phyloP scores from a whole-genome alignment of 2,329 filamentous ascomycete genomes.

The Calonectria fujianensis region DNA sequence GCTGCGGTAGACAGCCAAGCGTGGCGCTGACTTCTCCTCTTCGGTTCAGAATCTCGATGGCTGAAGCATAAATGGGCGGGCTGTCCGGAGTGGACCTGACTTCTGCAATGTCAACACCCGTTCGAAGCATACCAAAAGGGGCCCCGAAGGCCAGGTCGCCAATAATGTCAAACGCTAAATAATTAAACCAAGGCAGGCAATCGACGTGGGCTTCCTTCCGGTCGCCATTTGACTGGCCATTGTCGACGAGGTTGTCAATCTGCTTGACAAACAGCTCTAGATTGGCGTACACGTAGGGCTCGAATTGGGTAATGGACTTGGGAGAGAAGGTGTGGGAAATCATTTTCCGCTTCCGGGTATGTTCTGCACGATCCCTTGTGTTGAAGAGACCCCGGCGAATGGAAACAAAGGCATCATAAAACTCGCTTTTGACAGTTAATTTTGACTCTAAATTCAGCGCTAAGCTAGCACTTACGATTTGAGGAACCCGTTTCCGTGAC shows the following conservation, averaged over 20 bases:
- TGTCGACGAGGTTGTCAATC: constrained; percentile 78
- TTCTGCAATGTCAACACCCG: constrained; percentile 85
- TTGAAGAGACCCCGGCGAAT: constrained; percentile 93
- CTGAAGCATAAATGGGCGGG: constrained; percentile 81
- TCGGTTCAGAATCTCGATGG: constrained; percentile 91
- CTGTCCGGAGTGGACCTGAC: constrained; percentile 77
- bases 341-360: constrained; percentile 92
- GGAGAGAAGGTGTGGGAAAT: constrained; percentile 90
- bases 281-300: constrained; percentile 91
- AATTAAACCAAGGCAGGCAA: constrained; percentile 83
- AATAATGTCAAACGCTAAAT: constrained; percentile 72
- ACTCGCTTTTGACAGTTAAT: constrained; percentile 73
- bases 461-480: constrained; percentile 73
- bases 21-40: constrained; percentile 90
- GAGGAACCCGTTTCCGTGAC: constrained; percentile 84
- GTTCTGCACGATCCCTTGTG: constrained; percentile 86
- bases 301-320: constrained; percentile 88
- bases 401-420: constrained; percentile 94
- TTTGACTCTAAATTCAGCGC: rapidly evolving
- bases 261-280: constrained; percentile 83
- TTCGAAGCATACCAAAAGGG: constrained; percentile 80
- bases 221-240: constrained; percentile 71
- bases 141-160: constrained; percentile 71
- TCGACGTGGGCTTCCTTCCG: constrained; percentile 80
- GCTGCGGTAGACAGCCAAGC: constrained; percentile 81